phyloP scores from a whole-genome alignment of 2,329 filamentous ascomycete species.

The Diaporthe destruens region DNA sequence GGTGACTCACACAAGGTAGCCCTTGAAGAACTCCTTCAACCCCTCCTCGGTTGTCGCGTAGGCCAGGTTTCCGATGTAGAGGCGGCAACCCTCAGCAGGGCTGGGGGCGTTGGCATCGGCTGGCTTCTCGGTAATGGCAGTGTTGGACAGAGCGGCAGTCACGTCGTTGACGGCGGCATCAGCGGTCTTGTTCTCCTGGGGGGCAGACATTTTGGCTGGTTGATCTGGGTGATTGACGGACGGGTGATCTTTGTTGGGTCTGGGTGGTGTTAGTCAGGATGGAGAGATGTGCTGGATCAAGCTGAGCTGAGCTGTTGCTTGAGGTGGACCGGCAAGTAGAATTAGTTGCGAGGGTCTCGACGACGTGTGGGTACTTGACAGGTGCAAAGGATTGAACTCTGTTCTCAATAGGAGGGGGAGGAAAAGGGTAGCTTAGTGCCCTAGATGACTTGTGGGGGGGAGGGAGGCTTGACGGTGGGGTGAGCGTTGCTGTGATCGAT shows the following conservation, averaged over 20 bases:
- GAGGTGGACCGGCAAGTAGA: slow-evolving; percentile 51
- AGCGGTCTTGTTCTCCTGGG: slow-evolving; percentile 74
- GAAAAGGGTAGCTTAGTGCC: slow-evolving; percentile 90
- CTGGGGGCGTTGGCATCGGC: slow-evolving; percentile 91
- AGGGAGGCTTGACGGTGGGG: slow-evolving; percentile 51
- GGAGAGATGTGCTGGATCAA: slow-evolving; percentile 53
- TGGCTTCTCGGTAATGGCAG: slow-evolving; percentile 72
- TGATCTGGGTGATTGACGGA: slow-evolving; percentile 49
- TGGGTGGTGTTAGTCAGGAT: slow-evolving; percentile 51
- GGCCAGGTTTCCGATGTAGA: slow-evolving; percentile 99
- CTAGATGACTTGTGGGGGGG: slow-evolving; percentile 71
- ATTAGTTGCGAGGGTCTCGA: slow-evolving; percentile 50
- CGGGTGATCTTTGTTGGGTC: slow-evolving; percentile 55
- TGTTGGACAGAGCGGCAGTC: slow-evolving; percentile 80
- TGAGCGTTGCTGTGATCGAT: slow-evolving; percentile 54
- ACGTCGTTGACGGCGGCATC: slow-evolving; percentile 81
- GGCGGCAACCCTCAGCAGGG: slow-evolving; percentile 97
- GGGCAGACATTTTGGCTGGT: slow-evolving; percentile 84
- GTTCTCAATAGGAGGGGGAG: slow-evolving; percentile 74
- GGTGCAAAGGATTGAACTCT: slow-evolving; percentile 71
- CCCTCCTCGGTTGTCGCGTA: slow-evolving; percentile 99
- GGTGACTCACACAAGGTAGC: slow-evolving; percentile 93
- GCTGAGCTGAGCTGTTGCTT: slow-evolving; percentile 35
- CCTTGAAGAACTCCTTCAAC: slow-evolving; percentile 99
- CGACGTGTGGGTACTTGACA: slow-evolving; percentile 56